Conservation (phyloP, 2,329 filamentous ascomycete genomes). For the Clonostachys chloroleuca region DNA sequence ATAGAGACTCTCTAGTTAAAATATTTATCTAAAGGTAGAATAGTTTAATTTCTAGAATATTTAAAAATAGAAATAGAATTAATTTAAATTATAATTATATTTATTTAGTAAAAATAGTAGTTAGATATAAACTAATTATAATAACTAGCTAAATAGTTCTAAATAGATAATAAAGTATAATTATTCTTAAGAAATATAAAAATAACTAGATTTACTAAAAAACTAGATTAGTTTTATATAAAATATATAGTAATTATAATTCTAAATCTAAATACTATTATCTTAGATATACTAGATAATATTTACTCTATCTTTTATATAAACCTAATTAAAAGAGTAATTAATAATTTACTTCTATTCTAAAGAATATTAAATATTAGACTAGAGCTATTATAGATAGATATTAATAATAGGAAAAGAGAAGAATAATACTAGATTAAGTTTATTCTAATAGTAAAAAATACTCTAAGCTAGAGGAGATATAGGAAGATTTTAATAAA, state of each 20-base stretch:
- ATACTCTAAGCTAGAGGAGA: not conserved
- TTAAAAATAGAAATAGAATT: not conserved
- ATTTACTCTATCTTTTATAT: not conserved
- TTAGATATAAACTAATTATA: too few relatives aligned
- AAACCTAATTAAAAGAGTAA: not conserved
- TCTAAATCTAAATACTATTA: not conserved
- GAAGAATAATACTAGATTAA: not conserved
- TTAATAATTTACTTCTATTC: not conserved
- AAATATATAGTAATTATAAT: not conserved
- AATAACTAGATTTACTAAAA: not conserved
- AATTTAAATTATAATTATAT: not conserved
- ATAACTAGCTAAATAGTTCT: too few relatives aligned
- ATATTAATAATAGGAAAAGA: not conserved
- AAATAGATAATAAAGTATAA: not conserved
- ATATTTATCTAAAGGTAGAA: not conserved
- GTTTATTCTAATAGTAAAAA: slow-evolving; percentile 6
- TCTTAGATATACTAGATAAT: not conserved
- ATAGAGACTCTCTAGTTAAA: too few relatives aligned
- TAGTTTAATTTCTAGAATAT: not conserved
- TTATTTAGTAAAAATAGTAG: too few relatives aligned
- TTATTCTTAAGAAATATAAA: not conserved
- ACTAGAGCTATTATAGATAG: not conserved
- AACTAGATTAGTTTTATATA: not conserved
- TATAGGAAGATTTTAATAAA: not conserved
- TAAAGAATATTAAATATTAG: not conserved